These are phyloP conservation scores for Aspergillus novofumigatus DNA, from an alignment of 2,329 filamentous ascomycete species.

Conservation along the genomic window DNA sequence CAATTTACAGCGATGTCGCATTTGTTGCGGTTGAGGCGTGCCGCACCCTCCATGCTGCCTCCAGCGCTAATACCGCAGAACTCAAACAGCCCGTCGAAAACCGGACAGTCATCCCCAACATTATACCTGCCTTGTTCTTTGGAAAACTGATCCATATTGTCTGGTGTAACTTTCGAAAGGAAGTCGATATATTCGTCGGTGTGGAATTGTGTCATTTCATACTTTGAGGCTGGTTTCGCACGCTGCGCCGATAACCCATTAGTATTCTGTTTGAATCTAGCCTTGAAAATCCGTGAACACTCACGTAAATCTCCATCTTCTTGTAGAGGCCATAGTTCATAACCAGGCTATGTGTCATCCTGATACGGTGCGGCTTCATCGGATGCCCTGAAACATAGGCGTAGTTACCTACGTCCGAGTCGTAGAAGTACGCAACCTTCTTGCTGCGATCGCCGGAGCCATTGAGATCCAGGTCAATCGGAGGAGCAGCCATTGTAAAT, in stretches of 20 bases:
- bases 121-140: constrained; percentile 83
- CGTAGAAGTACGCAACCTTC: constrained; percentile 97
- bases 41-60: constrained; percentile 67
- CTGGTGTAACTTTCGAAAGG: constrained; percentile 82
- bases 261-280: constrained; percentile 7
- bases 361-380: constrained; percentile 65
- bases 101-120: constrained; percentile 61
- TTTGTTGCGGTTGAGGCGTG: constrained; percentile 63
- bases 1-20: constrained; percentile 72
- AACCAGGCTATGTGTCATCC: constrained; percentile 62
- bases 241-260: constrained; percentile 49
- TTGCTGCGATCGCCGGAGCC: constrained; percentile 57
- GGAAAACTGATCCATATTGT: constrained; percentile 93
- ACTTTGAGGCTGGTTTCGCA: constrained; percentile 70
- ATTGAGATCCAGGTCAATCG: constrained; percentile 52
- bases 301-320: constrained; percentile 67
- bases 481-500: constrained; percentile 49
- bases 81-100: constrained; percentile 67
- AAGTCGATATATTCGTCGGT: constrained; percentile 72
- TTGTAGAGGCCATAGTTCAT: constrained; percentile 73
- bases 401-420: constrained; percentile 97
- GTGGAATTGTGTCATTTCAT: constrained; percentile 70
- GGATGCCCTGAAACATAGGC: constrained; percentile 78
- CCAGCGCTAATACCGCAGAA: constrained; percentile 68
- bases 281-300: constrained; percentile 17